Evolutionary conservation across 2,329 filamentous ascomycete genomes (phyloP).

Genomic region (Arthrinium puccinioides): DNA sequence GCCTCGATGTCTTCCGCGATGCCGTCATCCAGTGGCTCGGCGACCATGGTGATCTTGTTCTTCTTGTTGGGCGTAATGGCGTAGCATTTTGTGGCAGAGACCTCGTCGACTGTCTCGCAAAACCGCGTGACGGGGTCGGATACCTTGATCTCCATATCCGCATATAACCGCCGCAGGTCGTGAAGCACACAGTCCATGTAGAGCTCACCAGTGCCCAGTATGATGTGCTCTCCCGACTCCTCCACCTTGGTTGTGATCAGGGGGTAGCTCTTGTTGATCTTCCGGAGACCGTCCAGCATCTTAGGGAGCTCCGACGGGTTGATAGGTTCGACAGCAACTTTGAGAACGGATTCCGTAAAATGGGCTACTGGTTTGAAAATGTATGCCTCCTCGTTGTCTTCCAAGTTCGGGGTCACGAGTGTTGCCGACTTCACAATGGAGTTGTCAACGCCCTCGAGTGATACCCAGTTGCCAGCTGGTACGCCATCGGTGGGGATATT

Average conservation of each 20-base stretch:
- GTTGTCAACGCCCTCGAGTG: constrained; percentile 92
- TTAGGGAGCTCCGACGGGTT: constrained; percentile 97
- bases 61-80: constrained; percentile 98
- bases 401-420: constrained; percentile 70
- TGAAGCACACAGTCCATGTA: constrained; percentile 99
- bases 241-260: constrained; percentile 95
- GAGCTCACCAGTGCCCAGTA: constrained; percentile 93
- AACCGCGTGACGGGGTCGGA: constrained; percentile 96
- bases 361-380: constrained; percentile 91
- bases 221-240: constrained; percentile 92
- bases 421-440: constrained; percentile 98
- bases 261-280: constrained; percentile 97
- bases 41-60: constrained; percentile 98
- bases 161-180: constrained; percentile 86
- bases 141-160: constrained; percentile 98
- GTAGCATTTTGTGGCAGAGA: constrained; percentile 96
- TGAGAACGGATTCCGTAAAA: constrained; percentile 96
- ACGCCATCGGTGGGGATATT: constrained; percentile 87
- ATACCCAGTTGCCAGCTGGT: constrained; percentile 85
- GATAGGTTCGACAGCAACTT: constrained; percentile 95
- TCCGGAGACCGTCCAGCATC: constrained; percentile 94
- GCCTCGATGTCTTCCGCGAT: constrained; percentile 93
- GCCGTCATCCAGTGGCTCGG: constrained; percentile 89
- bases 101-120: constrained; percentile 96
- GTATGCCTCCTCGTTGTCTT: constrained; percentile 85